Conservation (phyloP, 345 rosid species). For the Raphanus raphanistrum region DNA sequence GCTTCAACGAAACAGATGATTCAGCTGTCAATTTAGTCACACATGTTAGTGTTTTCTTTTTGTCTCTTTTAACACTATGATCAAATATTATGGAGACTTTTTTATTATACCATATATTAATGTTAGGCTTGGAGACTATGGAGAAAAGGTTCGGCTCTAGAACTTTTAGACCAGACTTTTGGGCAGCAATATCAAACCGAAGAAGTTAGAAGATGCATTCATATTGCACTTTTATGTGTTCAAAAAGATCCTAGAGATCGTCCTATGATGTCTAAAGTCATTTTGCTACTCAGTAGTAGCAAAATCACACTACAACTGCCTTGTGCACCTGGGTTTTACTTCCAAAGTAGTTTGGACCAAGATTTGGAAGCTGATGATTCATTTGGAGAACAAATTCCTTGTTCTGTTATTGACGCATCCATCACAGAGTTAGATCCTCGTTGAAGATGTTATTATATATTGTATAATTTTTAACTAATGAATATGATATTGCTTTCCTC, state of each 20-base stretch:
- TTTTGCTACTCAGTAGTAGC: slow-evolving; percentile 13
- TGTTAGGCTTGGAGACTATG: background rate
- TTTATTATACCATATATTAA: background rate
- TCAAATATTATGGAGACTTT: background rate
- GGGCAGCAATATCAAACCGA: background rate
- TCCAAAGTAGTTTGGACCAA: background rate
- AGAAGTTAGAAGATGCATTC: background rate
- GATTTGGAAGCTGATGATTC: background rate
- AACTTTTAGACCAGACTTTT: background rate
- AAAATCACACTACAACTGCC: slow-evolving; percentile 15
- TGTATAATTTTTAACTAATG: too few species aligned
- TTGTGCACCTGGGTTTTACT: slow-evolving; percentile 14
- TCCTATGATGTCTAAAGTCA: slow-evolving; percentile 29
- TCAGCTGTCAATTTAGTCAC: slow-evolving; percentile 15
- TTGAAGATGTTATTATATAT: background rate
- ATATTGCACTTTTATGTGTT: slow-evolving; percentile 33
- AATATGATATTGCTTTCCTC: too few species aligned
- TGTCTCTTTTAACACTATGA: background rate
- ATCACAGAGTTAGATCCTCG: slow-evolving; percentile 12
- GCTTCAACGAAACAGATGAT: slow-evolving; percentile 10
- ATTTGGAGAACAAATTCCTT: background rate
- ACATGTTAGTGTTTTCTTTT: background rate
- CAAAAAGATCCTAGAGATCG: slow-evolving; percentile 25
- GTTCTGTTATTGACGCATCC: background rate
- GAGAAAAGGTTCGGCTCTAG: background rate